Percentiles rank a stretch among this genome's conserved stretches.
These are phyloP conservation scores for Colletotrichum gigasporum DNA, from an alignment of 2,329 filamentous ascomycete genomes.

Conservation along the genomic window DNA sequence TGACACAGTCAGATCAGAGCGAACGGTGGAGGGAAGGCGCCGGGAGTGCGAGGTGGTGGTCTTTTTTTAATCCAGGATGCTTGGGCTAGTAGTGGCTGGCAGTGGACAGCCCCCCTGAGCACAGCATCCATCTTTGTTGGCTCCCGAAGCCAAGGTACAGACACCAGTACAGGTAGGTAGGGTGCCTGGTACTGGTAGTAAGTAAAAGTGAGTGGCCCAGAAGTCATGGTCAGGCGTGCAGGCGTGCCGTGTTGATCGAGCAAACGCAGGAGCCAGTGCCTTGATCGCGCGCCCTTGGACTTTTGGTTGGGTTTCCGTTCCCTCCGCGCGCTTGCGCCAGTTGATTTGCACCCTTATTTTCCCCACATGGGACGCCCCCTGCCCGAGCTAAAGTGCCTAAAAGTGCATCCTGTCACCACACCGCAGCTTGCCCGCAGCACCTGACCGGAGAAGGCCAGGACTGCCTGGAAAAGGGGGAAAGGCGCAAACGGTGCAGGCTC, in stretches of 20 bases:
- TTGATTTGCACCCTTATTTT: constrained; percentile 1
- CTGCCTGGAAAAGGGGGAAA: not conserved
- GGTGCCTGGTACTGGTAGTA: not conserved
- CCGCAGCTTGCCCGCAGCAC: no score
- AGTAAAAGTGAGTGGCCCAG: no score
- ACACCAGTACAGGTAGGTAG: not conserved
- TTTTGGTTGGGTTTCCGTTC: constrained; percentile 6
- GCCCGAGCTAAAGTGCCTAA: no score
- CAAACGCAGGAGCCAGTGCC: constrained; percentile 21
- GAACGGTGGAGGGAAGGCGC: not conserved
- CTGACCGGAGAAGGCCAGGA: not conserved
- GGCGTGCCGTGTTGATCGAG: not conserved
- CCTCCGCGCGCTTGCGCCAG: constrained; percentile 15
- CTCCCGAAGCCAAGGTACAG: not conserved
- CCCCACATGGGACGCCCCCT: constrained; percentile 5
- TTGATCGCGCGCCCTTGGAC: constrained; percentile 22
- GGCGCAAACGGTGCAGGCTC: not conserved
- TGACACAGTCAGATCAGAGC: constrained; percentile 19
- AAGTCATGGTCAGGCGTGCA: not conserved
- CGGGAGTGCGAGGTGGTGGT: constrained; percentile 1
- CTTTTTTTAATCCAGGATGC: constrained; percentile 22
- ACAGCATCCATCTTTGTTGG: constrained; percentile 22
- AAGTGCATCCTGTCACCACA: no score
- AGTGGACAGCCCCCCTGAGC: constrained; percentile 24
- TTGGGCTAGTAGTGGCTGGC: not conserved